Evolutionary conservation across 2,329 filamentous ascomycete species (phyloP).

Genomic region (Venturia asperata): DNA sequence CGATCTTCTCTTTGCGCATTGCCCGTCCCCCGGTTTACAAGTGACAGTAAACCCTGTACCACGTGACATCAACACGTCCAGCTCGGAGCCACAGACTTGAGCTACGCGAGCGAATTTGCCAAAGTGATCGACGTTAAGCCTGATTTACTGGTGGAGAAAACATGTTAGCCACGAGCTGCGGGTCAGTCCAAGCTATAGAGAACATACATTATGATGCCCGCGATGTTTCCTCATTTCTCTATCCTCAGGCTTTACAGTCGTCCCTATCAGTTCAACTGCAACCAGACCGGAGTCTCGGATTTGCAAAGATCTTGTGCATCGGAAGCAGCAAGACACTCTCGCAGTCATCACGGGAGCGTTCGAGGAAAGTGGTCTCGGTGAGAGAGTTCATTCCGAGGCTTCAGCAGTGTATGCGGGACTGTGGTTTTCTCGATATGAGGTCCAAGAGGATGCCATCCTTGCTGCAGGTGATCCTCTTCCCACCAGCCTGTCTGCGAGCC

Average conservation of each 20-base stretch:
- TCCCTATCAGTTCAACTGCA: neutral
- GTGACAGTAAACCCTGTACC: neutral
- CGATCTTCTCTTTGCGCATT: neutral
- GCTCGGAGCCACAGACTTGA: neutral
- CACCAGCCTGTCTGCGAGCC: slow-evolving; percentile 52
- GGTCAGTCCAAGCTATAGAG: too few species aligned
- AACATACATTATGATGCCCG: too few species aligned
- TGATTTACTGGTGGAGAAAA: neutral
- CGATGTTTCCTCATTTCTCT: neutral
- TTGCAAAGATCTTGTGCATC: neutral
- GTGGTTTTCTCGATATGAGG: neutral
- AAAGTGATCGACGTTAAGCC: neutral
- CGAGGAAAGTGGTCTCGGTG: neutral
- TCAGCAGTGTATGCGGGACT: neutral
- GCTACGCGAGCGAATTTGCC: neutral
- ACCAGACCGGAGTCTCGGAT: neutral
- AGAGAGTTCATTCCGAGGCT: neutral
- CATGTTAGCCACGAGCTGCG: neutral
- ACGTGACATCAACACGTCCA: neutral
- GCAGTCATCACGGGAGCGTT: neutral
- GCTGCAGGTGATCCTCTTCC: slow-evolving; percentile 53
- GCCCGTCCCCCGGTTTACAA: neutral
- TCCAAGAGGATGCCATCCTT: slow-evolving; percentile 50
- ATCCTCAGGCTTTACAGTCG: neutral
- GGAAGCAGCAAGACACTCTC: neutral